A percentile compares a stretch with the other conserved stretches of the same genome.
Evolutionary conservation across 2,329 filamentous ascomycete genomes (phyloP).

Genomic region (Apiospora hydei): DNA sequence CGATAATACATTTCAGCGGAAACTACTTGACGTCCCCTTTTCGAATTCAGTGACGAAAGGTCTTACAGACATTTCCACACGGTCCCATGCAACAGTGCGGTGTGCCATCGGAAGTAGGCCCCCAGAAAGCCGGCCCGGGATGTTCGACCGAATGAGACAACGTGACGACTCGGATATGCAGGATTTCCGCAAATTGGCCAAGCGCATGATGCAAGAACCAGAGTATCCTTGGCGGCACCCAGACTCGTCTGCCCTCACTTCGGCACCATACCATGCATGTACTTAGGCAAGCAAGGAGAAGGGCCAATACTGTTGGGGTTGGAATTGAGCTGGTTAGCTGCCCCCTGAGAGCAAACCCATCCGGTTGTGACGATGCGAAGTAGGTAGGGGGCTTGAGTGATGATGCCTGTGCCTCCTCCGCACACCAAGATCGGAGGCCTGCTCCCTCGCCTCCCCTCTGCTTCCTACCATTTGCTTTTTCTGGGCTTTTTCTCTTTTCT

Average conservation of each 20-base stretch:
- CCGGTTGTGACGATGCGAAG: neutral
- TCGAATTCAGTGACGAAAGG: neutral
- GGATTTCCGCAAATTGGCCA: neutral
- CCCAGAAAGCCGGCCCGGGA: neutral
- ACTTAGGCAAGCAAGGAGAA: too few species aligned
- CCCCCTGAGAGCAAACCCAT: too few species aligned
- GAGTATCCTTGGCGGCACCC: neutral
- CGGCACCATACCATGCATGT: neutral
- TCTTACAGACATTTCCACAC: neutral
- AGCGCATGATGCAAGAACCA: neutral
- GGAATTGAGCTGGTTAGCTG: too few species aligned
- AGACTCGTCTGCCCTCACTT: neutral
- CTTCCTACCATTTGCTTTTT: neutral
- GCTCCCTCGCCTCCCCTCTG: neutral
- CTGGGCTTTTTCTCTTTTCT: neutral
- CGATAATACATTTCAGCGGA: constrained; percentile 19
- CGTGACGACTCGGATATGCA: neutral
- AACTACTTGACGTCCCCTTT: neutral
- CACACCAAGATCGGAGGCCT: neutral
- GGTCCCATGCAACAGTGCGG: neutral
- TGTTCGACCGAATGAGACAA: neutral
- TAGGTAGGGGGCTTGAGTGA: neutral
- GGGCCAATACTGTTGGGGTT: too few species aligned
- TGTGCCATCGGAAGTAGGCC: neutral
- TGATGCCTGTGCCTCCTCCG: neutral